Evolutionary conservation across 371 early-diverging fungal genomes (phyloP).

Genomic region (Blastocladiella emersonii): DNA sequence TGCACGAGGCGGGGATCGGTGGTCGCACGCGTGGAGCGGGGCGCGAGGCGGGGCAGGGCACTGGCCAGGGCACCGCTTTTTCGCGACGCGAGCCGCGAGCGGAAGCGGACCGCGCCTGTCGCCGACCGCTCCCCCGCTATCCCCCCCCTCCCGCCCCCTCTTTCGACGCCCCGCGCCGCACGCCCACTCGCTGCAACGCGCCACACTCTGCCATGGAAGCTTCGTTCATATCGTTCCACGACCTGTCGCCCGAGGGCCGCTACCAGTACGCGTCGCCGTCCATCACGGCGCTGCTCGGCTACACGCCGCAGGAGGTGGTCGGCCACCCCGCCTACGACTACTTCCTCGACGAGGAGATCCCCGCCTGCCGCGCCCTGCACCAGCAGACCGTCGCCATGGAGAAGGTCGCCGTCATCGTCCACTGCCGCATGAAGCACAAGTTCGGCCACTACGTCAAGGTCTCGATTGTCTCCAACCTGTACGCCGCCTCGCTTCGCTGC

Average conservation of each 20-base stretch:
- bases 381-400: background rate
- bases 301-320: conserved; percentile 29
- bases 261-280: conserved; percentile 36
- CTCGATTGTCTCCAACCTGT: background rate
- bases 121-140: no score
- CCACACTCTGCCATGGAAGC: no score
- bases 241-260: conserved; percentile 28
- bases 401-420: conserved; percentile 2
- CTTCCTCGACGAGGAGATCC: background rate
- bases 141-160: no score
- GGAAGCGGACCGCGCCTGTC: no score
- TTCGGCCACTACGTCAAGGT: background rate
- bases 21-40: no score
- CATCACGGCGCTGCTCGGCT: conserved; percentile 31
- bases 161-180: no score
- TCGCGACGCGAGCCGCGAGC: no score
- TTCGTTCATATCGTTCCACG: conserved; percentile 35
- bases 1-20: no score
- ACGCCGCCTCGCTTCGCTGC: no score
- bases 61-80: no score
- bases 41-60: no score
- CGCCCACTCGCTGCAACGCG: no score
- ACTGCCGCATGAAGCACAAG: background rate
- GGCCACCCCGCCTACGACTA: conserved; percentile 27
- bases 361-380: background rate